phyloP scores from a whole-genome alignment of 257 asterid genomes.

The Handroanthus guayacan region DNA sequence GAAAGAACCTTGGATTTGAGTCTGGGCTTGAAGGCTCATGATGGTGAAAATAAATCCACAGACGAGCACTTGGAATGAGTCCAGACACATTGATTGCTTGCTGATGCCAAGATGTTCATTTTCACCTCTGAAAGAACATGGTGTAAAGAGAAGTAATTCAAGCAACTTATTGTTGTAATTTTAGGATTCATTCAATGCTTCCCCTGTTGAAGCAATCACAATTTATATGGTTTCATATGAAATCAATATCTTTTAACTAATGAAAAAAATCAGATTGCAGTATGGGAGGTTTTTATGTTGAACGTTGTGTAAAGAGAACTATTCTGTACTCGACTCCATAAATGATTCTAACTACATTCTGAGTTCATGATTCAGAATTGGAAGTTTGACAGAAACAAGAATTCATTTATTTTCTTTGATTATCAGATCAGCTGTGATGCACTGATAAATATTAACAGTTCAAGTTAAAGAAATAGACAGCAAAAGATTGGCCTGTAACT shows the following conservation, averaged over 20 bases:
- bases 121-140: constrained; percentile 11
- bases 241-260: constrained; percentile 27
- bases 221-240: constrained; percentile 36
- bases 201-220: constrained; percentile 31
- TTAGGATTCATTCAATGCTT: constrained; percentile 27
- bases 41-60: constrained; percentile 50
- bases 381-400: background rate
- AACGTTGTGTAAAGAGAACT: constrained; percentile 16
- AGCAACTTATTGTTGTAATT: constrained; percentile 26
- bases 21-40: constrained; percentile 69
- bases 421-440: background rate
- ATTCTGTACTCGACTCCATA: background rate
- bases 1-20: constrained; percentile 83
- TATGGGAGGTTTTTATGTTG: background rate
- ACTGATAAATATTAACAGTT: background rate
- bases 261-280: background rate
- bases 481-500: background rate
- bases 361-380: background rate
- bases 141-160: constrained; percentile 15
- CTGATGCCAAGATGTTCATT: constrained; percentile 9
- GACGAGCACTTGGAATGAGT: constrained; percentile 38
- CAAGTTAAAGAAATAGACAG: background rate
- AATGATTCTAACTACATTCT: background rate
- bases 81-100: constrained; percentile 6
- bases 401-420: background rate